Evolutionary conservation across 2,329 filamentous ascomycete genomes (phyloP).

Genomic region (Colletotrichum sp.): DNA sequence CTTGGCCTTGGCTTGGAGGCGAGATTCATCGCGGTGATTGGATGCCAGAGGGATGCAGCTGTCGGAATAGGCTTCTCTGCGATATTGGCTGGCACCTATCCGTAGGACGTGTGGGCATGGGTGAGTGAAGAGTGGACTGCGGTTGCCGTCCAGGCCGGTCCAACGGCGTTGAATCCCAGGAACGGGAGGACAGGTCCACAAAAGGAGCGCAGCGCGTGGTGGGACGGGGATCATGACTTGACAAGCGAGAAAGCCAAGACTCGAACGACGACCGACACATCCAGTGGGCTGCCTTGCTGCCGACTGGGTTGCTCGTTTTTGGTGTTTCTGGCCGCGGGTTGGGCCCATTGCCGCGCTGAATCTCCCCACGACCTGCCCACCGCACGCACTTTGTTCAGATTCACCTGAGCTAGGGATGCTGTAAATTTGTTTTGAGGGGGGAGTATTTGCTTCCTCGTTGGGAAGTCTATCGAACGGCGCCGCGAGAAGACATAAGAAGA

Average conservation of each 20-base stretch:
- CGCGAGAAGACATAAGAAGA: background rate
- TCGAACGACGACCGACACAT: background rate
- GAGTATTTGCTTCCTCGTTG: background rate
- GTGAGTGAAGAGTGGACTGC: background rate
- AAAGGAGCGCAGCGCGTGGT: constrained; percentile 9
- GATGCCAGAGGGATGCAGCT: background rate
- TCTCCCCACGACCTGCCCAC: constrained; percentile 13
- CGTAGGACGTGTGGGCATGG: too few species aligned
- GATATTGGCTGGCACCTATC: background rate
- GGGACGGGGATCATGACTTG: constrained; percentile 2
- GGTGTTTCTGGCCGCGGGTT: background rate
- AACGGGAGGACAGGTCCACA: background rate
- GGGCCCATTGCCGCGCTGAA: constrained; percentile 3
- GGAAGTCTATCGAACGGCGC: background rate
- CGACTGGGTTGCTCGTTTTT: background rate
- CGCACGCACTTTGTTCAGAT: background rate
- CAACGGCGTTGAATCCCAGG: constrained; percentile 12
- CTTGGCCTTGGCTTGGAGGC: background rate
- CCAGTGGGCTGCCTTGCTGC: background rate
- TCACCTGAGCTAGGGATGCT: background rate
- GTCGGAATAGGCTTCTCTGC: constrained; percentile 8
- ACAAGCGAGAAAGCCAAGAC: background rate
- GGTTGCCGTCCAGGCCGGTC: constrained; percentile 3
- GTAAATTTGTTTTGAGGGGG: background rate
- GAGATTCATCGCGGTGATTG: background rate